A percentile compares a stretch with the other conserved stretches of the same genome.
Evolutionary conservation across 208 protist genomes (phyloP).

Genomic region (Strigomonas galati): DNA sequence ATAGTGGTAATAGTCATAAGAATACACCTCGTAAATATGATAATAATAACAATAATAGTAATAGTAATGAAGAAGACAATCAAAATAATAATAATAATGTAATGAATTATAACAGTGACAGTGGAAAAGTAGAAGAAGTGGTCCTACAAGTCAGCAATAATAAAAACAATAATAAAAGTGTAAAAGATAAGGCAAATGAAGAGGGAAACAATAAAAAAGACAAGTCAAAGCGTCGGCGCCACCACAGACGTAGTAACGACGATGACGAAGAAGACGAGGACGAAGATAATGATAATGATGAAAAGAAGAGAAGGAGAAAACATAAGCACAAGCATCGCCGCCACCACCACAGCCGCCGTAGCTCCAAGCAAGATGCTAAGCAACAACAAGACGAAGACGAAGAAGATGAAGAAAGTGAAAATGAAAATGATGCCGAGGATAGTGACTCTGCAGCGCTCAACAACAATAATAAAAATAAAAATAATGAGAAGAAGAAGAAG

Average conservation of each 20-base stretch:
- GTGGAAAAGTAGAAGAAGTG: no score
- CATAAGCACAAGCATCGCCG: neutral
- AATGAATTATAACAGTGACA: no score
- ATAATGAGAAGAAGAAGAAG: no score
- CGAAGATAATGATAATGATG: neutral
- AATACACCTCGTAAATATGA: no score
- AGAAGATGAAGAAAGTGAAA: neutral
- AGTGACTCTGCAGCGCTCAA: no score
- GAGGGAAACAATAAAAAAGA: neutral
- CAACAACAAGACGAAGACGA: neutral
- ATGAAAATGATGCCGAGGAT: neutral
- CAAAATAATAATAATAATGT: no score
- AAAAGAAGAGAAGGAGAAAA: neutral
- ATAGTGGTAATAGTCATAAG: no score
- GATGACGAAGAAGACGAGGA: neutral
- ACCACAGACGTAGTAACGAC: neutral
- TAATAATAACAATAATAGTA: no score
- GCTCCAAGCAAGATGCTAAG: neutral
- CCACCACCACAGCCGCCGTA: neutral
- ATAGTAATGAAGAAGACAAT: no score
- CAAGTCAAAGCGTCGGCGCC: no score
- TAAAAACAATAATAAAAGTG: neutral
- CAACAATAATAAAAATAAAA: no score
- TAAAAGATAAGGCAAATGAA: neutral
- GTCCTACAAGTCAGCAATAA: no score